Base-by-base conservation (phyloP, 106 monocot species). In the Xerophyta viscosa region DNA sequence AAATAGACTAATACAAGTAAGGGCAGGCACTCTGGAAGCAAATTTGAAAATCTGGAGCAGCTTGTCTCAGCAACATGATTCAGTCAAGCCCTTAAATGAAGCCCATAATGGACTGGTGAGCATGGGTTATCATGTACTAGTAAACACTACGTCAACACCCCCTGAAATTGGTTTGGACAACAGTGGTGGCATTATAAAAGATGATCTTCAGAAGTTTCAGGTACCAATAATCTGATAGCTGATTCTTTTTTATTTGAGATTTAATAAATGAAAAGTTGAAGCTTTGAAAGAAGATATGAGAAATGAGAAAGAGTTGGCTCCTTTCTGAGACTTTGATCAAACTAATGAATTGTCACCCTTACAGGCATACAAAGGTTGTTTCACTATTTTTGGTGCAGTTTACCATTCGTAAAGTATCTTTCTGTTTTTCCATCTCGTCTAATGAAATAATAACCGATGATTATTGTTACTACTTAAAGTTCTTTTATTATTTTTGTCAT, bases 1-100 rank as follows among this genome's bases (percentile, higher is more conserved):
- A 57, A 98, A 98, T 44, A 63, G 98, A 48, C 67, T 98, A 46
- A 56, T 98, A 62, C 98, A 98, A 71, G 29, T 89, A 15, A 75
- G 86, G 48, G 82, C 90, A 29, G 98, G 98, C 6, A 67, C 86
- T 23, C 36, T 98, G 25, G 98, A 98, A 66, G 75, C 82, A 29
- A 98, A 79, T 67, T 71, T 98, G 86, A 98, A 98, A 79, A 53
- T 29, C 15, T 98, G 98, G 98, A 86, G 71, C 66, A 82, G 73
- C 21, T 58, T 68, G 8, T 68, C 67, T 14, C 79, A 71, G 20
- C 84, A 74, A 45, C 54, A 42, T 52, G 70, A 50, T 24, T 46
- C 49, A 27, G 20, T 41, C 14, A 59, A 63, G n/a, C 37, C 37
- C 14, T 66, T 46, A 33, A 48, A 58, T 39, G 58, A 57, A 50